A percentile compares a stretch with the other conserved stretches of the same genome.
phyloP scores from a whole-genome alignment of 345 rosid genomes.

The Arabidopsis arenosa region DNA sequence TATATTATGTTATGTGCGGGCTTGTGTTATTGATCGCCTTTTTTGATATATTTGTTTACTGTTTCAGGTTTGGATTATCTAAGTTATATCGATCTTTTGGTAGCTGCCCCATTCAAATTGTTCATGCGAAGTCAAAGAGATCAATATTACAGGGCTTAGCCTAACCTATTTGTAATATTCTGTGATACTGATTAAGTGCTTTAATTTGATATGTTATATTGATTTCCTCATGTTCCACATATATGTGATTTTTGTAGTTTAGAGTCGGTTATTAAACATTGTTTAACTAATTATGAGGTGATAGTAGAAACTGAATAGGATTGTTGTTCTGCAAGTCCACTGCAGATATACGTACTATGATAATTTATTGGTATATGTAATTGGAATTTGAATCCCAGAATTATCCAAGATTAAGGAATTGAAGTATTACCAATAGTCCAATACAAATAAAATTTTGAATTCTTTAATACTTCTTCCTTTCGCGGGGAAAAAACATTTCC shows the following conservation, averaged over 20 bases:
- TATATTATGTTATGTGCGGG: background rate
- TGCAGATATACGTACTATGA: background rate
- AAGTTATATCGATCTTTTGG: background rate
- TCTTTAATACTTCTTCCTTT: background rate
- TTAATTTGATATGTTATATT: background rate
- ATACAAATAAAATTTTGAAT: no score
- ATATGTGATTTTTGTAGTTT: background rate
- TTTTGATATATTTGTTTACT: conserved; percentile 4
- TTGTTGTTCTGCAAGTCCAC: conserved; percentile 2
- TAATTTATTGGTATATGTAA: background rate
- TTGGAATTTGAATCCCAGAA: background rate
- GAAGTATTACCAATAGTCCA: background rate
- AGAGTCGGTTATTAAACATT: background rate
- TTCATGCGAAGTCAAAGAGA: background rate
- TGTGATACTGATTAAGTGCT: background rate
- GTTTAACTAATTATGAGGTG: background rate
- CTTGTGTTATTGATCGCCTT: background rate
- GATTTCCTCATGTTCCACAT: background rate
- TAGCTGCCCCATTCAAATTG: background rate
- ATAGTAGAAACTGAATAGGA: background rate
- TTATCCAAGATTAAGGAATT: background rate
- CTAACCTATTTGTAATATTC: background rate
- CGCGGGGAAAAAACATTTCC: no score
- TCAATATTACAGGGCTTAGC: background rate
- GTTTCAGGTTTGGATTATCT: conserved; percentile 1